These are phyloP conservation scores for sunflower (Helianthus annuus) DNA, from an alignment of 129 eudicot species.

Conservation along the genomic window HanXRQr2.0-SUNRISE NC_035434.2:156535713-156536212, in stretches of 20 bases:
- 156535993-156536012: background rate
- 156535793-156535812: background rate
- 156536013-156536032: background rate
- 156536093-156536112: background rate
- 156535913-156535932: background rate
- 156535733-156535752: no score
- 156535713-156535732: background rate
- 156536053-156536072: background rate
- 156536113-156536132: no score
- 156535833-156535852: background rate
- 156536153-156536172: no score
- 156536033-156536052: background rate
- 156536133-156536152: no score
- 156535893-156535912: slow-evolving; percentile 10
- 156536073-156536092: background rate
- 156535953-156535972: background rate
- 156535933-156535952: background rate
- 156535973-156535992: background rate
- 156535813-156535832: background rate
- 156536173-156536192: no score
- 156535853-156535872: background rate
- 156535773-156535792: no score
- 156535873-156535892: background rate
- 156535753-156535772: no score
- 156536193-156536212: no score